These are phyloP conservation scores for Suillus subalutaceus DNA, from an alignment of 768 basidiomycete genomes.

Conservation along the genomic window DNA sequence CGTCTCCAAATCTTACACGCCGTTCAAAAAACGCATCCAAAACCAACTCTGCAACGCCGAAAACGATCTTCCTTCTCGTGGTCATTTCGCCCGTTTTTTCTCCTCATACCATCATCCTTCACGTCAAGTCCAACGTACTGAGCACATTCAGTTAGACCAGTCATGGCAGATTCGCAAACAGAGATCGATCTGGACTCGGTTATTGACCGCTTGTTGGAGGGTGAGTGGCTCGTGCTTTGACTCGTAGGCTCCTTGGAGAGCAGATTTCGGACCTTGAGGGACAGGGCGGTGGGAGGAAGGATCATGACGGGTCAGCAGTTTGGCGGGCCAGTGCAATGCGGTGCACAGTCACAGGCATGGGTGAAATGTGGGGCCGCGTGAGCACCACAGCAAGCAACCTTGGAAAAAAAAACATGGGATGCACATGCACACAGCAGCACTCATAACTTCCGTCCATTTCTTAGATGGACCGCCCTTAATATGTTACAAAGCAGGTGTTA, in stretches of 20 bases:
- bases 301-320: not conserved
- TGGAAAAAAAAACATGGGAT: constrained; percentile 13
- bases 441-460: constrained; percentile 7
- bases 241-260: constrained; percentile 16
- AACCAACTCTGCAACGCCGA: constrained; percentile 21
- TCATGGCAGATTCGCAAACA: constrained; percentile 78
- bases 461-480: constrained; percentile 5
- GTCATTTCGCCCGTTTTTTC: constrained; percentile 28
- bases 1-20: not conserved
- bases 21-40: constrained; percentile 21
- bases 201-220: constrained; percentile 97
- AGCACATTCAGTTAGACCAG: constrained; percentile 20
- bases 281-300: not conserved
- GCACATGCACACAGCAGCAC: constrained; percentile 7
- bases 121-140: constrained; percentile 20
- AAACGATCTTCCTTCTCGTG: constrained; percentile 25
- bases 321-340: constrained; percentile 1
- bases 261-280: constrained; percentile 8
- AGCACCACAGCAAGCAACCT: constrained; percentile 8
- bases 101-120: constrained; percentile 20
- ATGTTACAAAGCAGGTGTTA: constrained; percentile 5
- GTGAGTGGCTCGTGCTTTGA: constrained; percentile 55
- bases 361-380: constrained; percentile 10
- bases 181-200: constrained; percentile 99
- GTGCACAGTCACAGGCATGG: constrained; percentile 2